Evolutionary conservation across 164 flowering plant genomes (phyloP), one percentile per base, ranked within the genome.

Genomic region (Tinospora cordifolia): DNA sequence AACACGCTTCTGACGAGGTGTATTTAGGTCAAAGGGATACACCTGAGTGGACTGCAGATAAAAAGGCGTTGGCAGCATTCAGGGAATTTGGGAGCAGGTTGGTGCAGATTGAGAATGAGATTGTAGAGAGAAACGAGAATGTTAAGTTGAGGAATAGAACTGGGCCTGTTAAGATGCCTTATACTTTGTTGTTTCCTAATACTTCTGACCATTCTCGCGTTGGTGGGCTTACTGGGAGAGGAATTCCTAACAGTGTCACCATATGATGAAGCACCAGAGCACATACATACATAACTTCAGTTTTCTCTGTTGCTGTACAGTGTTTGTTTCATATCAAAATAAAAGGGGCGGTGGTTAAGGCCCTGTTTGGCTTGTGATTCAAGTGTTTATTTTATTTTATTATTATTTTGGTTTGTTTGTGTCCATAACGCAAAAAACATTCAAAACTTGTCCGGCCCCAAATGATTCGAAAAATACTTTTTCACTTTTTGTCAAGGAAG

Each of bases 211-310:
- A 63, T 66, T 74, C 80, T 0, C 74, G 70, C 54, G 78, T 75
- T 40, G 88, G 88, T 10, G 94, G 98, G 26, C 87, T 88, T 65
- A 87, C 85, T 21, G 90, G 89, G 3, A 84, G 72, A 73, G 98
- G 97, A 65, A 90, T 91, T 69, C 97, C 96, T 3, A 90, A 93
- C 67, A 93, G 97, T 68, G 70, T 87, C 74, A 87, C 97, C 12
- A 88, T 89, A 34, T 86, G 74, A 74, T 58, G 62, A 46, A 46
- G 36, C 36, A 30, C 36, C 36, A 30, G 36, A 30, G 36, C 3
- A 30, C 3, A 17, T 46, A 46, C 5, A 46, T n/a, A n/a, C n/a
- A n/a, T n/a, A n/a, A n/a, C n/a, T n/a, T 2, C 2, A 30, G 36
- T 30, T 30, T 30, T 2, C 36, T 30, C 36, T 30, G 36, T 30